Conservation (phyloP, 805 yeast species). For the Metschnikowia chrysomelidarum region DNA sequence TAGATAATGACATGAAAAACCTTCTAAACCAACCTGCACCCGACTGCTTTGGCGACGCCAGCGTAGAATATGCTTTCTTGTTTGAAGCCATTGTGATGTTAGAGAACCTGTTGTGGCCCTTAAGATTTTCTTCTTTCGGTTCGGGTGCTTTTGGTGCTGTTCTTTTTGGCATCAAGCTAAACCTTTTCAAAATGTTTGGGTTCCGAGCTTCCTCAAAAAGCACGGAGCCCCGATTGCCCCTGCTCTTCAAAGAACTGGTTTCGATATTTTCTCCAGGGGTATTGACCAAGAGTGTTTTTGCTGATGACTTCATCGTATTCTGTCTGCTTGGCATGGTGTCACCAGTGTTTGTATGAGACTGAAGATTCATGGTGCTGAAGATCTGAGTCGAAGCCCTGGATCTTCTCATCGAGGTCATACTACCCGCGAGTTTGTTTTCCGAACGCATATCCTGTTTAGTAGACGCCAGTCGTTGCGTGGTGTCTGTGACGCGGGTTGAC, state of each 20-base stretch:
- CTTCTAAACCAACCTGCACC: slow-evolving; percentile 37
- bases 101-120: slow-evolving; percentile 33
- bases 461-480: too few species aligned
- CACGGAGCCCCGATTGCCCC: too few species aligned
- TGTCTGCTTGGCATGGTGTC: slow-evolving; percentile 8
- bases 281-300: neutral
- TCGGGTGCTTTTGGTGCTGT: slow-evolving; percentile 40
- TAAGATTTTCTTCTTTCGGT: slow-evolving; percentile 4
- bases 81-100: slow-evolving; percentile 27
- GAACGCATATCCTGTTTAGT: too few species aligned
- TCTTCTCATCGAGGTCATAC: slow-evolving; percentile 15
- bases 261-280: slow-evolving; percentile 2
- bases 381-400: slow-evolving; percentile 31
- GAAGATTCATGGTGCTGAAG: slow-evolving; percentile 27
- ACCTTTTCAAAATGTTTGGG: slow-evolving; percentile 19
- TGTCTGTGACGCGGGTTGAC: too few species aligned
- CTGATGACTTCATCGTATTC: slow-evolving; percentile 3
- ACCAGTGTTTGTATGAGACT: slow-evolving; percentile 6
- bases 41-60: slow-evolving; percentile 13
- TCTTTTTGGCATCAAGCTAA: slow-evolving; percentile 38
- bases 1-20: slow-evolving; percentile 28
- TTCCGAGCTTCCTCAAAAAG: neutral
- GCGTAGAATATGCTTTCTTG: slow-evolving; percentile 10
- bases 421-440: slow-evolving; percentile 14
- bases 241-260: too few species aligned